Base-by-base conservation (phyloP, 2,329 filamentous ascomycete genomes). In the Colletotrichum sp. region DNA sequence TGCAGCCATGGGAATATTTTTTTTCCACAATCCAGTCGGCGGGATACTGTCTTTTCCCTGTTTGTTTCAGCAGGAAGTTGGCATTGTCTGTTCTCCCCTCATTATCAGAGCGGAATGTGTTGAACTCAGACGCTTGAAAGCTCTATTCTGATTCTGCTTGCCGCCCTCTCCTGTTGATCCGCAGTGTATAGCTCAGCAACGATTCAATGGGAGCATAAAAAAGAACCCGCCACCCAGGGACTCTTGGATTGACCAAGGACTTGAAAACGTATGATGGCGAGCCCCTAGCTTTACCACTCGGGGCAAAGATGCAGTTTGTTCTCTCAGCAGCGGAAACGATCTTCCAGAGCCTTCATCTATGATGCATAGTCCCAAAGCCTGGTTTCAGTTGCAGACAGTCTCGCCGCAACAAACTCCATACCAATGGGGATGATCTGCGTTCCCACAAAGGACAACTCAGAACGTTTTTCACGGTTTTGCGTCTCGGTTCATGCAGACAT, bases 191-290 rank as follows among this genome's bases (percentile, higher is more conserved):
- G 7, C 1, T 4, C 1, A 52, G n/a, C 5, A 13, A 21, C 5
- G 10, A 13, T 13, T 21, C 43, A 7, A 4, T 21, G 4, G 10
- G n/a, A 0, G 43, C n/a, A 21, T 52, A 7, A 3, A 7, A 21
- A 48, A 2, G 1, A 13, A 3, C 2, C 4, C 12, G 0, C 43
- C n/a, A 4, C 10, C 10, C 5, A 52, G 43, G 10, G 0, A 21
- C 5, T 21, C 10, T 7, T 52, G 43, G n/a, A 13, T 21, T 2
- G 43, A 4, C 10, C n/a, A 1, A 52, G 5, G n/a, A 52, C 4
- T 2, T 13, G 43, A 21, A 21, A 21, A 48, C 10, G 3, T 1
- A 2, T 48, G 6, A 13, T 48, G 5, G 1, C 0, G 10, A 48
- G n/a, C 1, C 38, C 2, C 43, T 48, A 48, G n/a, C 43, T 48